Percentiles rank a stretch among this genome's conserved stretches.
These are phyloP conservation scores for Hypoxylon fragiforme DNA, from an alignment of 495 filamentous ascomycete species.

Conservation along the genomic window DNA sequence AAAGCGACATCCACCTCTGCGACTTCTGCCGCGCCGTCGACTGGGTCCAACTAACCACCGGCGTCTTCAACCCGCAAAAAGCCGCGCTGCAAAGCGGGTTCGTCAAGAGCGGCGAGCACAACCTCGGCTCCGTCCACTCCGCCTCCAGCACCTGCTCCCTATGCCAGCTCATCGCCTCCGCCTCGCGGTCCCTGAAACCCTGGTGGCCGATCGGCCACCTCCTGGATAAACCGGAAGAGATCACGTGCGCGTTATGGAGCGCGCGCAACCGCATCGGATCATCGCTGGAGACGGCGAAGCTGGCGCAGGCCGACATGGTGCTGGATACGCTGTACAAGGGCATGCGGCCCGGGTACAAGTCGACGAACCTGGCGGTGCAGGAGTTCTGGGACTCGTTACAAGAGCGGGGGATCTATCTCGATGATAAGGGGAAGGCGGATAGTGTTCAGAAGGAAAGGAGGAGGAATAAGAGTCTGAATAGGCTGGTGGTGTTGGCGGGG, in stretches of 20 bases:
- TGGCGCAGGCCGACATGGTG: slow-evolving; percentile 1
- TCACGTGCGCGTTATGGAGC: slow-evolving; percentile 18
- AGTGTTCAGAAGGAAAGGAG: not conserved
- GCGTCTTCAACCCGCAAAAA: slow-evolving; percentile 11
- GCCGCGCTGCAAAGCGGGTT: slow-evolving; percentile 1
- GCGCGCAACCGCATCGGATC: slow-evolving; percentile 9
- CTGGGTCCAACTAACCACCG: slow-evolving; percentile 14
- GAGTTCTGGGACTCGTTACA: not conserved
- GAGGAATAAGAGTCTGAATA: slow-evolving; percentile 3
- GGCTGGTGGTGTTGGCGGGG: not conserved
- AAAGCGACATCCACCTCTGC: slow-evolving; percentile 7
- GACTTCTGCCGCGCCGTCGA: slow-evolving; percentile 19
- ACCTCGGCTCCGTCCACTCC: slow-evolving; percentile 9
- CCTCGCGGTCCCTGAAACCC: slow-evolving; percentile 6
- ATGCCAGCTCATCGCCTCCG: slow-evolving; percentile 1
- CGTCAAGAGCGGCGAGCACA: slow-evolving; percentile 16
- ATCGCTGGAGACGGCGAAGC: not conserved
- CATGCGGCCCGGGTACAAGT: not conserved
- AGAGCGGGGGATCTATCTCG: not conserved
- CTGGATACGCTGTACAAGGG: slow-evolving; percentile 8
- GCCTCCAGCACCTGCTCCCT: slow-evolving; percentile 3
- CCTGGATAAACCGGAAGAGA: slow-evolving; percentile 9
- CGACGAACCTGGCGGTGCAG: not conserved
- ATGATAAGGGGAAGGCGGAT: not conserved
- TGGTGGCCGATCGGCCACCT: slow-evolving; percentile 17